These are phyloP conservation scores for Plasmodium gallinaceum DNA, from an alignment of 169 alveolate species.

Conservation along the genomic window DNA sequence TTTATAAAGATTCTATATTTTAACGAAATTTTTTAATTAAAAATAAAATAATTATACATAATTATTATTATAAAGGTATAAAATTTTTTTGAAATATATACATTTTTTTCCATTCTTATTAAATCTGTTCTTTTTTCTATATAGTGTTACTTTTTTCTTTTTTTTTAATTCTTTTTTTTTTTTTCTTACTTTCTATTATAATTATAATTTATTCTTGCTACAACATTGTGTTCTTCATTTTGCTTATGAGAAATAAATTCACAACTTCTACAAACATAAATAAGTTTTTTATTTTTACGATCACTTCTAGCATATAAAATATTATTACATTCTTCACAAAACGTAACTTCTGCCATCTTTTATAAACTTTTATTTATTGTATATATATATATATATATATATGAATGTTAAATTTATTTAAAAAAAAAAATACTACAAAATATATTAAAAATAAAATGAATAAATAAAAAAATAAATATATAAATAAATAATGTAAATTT, in stretches of 20 bases:
- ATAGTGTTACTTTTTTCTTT: neutral
- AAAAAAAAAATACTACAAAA: neutral
- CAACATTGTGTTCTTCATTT: constrained; percentile 79
- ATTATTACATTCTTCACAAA: constrained; percentile 83
- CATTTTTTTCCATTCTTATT: too few species aligned
- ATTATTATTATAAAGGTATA: too few species aligned
- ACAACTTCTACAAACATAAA: constrained; percentile 81
- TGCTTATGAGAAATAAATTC: constrained; percentile 78
- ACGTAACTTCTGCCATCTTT: constrained; percentile 78
- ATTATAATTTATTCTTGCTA: constrained; percentile 77
- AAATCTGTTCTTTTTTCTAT: neutral
- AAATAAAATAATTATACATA: too few species aligned
- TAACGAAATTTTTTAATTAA: too few species aligned
- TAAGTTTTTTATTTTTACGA: constrained; percentile 70
- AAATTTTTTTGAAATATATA: too few species aligned
- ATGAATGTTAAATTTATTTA: neutral
- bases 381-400: constrained; percentile 1
- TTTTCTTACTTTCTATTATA: constrained; percentile 76
- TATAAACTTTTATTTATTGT: neutral
- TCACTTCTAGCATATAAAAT: constrained; percentile 80
- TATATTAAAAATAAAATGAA: neutral
- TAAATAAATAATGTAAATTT: too few species aligned
- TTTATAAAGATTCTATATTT: too few species aligned
- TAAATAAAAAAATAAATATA: too few species aligned
- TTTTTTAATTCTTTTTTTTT: neutral